A percentile compares a stretch with the other conserved stretches of the same genome.
Evolutionary conservation across 106 monocot species (phyloP).

Genomic region (Narthecium ossifragum): DNA sequence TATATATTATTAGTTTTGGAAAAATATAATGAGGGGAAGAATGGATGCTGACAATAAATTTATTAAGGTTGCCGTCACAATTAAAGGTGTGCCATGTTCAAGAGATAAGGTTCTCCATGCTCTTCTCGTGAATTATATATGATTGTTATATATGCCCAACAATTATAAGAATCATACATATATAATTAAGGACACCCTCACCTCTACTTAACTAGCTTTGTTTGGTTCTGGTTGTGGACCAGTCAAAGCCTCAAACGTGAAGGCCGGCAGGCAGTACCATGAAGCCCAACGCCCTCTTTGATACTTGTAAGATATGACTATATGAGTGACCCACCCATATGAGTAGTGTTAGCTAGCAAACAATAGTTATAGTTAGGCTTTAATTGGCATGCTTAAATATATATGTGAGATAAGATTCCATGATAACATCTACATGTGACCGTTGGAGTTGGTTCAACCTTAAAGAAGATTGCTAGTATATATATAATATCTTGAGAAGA

Average conservation of each 20-base stretch:
- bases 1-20: too few relatives aligned
- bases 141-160: not conserved
- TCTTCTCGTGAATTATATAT: not conserved
- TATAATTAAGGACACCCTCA: too few relatives aligned
- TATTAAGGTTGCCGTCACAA: too few relatives aligned
- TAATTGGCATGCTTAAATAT: too few relatives aligned
- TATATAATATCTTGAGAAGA: too few relatives aligned
- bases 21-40: too few relatives aligned
- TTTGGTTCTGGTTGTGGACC: not conserved
- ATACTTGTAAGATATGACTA: not conserved
- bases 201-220: too few relatives aligned
- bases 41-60: too few relatives aligned
- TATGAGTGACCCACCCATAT: not conserved
- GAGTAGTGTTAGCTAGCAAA: too few relatives aligned
- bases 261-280: conserved; percentile 1
- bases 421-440: not conserved
- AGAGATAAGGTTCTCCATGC: not conserved
- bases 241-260: not conserved
- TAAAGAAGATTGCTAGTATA: too few relatives aligned
- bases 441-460: not conserved
- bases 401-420: not conserved
- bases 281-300: not conserved
- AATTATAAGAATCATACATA: not conserved
- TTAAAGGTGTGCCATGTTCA: not conserved
- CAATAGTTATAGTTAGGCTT: not conserved